Evolutionary conservation across 768 basidiomycete species (phyloP).

Genomic region (Russula griseocarnosa): DNA sequence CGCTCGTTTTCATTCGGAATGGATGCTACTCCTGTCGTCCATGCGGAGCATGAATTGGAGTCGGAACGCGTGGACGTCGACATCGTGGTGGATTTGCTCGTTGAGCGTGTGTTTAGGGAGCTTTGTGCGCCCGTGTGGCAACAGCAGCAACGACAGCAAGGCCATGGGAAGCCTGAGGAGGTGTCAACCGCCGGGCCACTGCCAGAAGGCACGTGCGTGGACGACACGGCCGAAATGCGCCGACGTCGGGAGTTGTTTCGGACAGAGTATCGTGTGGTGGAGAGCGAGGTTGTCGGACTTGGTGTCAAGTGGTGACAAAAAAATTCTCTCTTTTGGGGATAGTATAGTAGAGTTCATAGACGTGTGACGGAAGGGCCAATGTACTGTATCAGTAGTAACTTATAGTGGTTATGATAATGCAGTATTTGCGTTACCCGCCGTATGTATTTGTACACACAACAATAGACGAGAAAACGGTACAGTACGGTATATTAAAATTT

Average conservation of each 20-base stretch:
- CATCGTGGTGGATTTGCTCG: conserved; percentile 38
- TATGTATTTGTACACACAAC: no score
- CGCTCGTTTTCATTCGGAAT: neutral
- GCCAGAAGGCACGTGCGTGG: conserved; percentile 31
- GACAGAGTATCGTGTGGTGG: conserved; percentile 81
- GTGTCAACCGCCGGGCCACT: neutral
- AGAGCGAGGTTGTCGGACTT: conserved; percentile 71
- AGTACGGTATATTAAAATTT: neutral
- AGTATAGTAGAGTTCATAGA: neutral
- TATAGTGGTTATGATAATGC: no score
- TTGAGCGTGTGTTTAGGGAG: conserved; percentile 41
- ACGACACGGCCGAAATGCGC: conserved; percentile 43
- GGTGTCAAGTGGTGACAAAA: conserved; percentile 27
- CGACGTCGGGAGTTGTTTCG: conserved; percentile 51
- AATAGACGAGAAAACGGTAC: neutral
- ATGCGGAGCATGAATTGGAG: neutral
- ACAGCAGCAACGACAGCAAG: neutral
- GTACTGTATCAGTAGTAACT: neutral
- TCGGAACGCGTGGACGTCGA: neutral
- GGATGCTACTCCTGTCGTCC: neutral
- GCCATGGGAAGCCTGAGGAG: neutral
- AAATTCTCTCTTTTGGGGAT: neutral
- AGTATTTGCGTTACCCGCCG: no score
- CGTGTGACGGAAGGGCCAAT: neutral
- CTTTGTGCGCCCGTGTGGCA: conserved; percentile 34